These are phyloP conservation scores for Daedalea quercina DNA, from an alignment of 768 basidiomycete genomes.

Conservation along the genomic window DNA sequence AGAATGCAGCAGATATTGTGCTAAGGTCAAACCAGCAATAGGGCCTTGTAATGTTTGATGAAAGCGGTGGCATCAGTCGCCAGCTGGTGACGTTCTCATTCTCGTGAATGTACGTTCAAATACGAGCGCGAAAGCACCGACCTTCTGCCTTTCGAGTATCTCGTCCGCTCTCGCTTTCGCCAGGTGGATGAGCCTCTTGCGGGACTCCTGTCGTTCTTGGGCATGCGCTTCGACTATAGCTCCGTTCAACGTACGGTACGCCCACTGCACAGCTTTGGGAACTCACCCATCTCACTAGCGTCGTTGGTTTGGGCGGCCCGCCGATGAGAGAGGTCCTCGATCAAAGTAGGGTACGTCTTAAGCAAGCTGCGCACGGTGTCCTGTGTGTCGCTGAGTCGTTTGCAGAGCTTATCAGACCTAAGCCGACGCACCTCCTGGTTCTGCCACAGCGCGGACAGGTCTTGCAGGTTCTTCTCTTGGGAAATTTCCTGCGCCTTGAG, in stretches of 20 bases:
- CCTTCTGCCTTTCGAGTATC: slow-evolving; percentile 33
- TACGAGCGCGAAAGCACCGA: slow-evolving; percentile 3
- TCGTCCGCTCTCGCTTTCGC: slow-evolving; percentile 28
- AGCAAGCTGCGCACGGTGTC: slow-evolving; percentile 12
- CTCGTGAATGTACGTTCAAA: background rate
- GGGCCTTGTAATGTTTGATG: slow-evolving; percentile 36
- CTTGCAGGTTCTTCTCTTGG: slow-evolving; percentile 12
- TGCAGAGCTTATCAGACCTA: background rate
- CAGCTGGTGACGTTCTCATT: slow-evolving; percentile 20
- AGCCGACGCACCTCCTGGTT: slow-evolving; percentile 13
- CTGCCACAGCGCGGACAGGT: slow-evolving; percentile 10
- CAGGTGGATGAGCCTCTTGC: slow-evolving; percentile 26
- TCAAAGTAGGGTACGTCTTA: slow-evolving; percentile 13
- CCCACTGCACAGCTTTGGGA: background rate
- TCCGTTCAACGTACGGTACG: no score
- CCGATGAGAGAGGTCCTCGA: slow-evolving; percentile 27
- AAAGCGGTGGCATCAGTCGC: slow-evolving; percentile 31
- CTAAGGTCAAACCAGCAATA: slow-evolving; percentile 17
- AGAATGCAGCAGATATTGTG: no score
- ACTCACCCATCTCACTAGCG: slow-evolving; percentile 28
- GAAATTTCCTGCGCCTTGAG: slow-evolving; percentile 17
- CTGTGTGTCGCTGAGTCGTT: background rate
- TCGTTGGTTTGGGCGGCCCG: slow-evolving; percentile 25
- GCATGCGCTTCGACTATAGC: slow-evolving; percentile 26
- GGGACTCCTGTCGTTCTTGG: slow-evolving; percentile 26